Base-by-base conservation (phyloP, 2,329 filamentous ascomycete species). In the Stagonosporopsis tanaceti region DNA sequence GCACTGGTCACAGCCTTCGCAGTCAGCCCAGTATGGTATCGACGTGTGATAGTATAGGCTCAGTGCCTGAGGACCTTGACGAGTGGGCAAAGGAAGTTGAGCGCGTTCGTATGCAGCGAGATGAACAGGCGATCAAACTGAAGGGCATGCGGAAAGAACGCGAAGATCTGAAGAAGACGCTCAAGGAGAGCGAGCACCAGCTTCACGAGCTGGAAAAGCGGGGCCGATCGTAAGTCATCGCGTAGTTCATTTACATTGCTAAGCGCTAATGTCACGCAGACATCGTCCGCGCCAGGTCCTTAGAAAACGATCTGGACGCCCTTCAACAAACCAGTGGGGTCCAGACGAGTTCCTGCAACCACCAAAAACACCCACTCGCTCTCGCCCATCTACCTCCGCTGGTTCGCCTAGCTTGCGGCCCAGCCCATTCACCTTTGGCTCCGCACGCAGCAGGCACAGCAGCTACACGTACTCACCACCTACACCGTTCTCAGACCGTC, bases 1-100 rank as follows among this genome's bases (percentile, higher is more conserved):
- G 60, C 2, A 48, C 45, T 12, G 62, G 61, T 24, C 56, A 60
- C 5, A 62, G 61, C 22, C 51, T 60, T 2, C 52, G 47, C 15
- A 66, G 59, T 35, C 47, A 56, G 20, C 47, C 50, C 4, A 65
- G 60, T 28, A 57, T 66, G n/a, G 67, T 69, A 14, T 53, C 64
- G 6, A 73, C 66, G 2, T 57, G 60, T 20, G 59, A 54, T 2
- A 73, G 66, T 22, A 62, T 62, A 6, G 40, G 47, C 7, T 65
- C 64, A 3, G 59, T 46, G 8, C 59, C 59, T n/a, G 63, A 67
- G 5, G 66, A 68, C 15, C 62, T 69, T 3, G 67, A 68, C 1
- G 52, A 64, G 1, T 76, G 75, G 74, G 67, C 70, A 0, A 64
- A 57, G 20, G 72, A 76, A 42, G 64, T 76, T 6, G 74, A 77